Evolutionary conservation across 208 protist genomes (phyloP), one percentile per base, ranked within the genome.

Genomic region (Trypanosoma rangeli): DNA sequence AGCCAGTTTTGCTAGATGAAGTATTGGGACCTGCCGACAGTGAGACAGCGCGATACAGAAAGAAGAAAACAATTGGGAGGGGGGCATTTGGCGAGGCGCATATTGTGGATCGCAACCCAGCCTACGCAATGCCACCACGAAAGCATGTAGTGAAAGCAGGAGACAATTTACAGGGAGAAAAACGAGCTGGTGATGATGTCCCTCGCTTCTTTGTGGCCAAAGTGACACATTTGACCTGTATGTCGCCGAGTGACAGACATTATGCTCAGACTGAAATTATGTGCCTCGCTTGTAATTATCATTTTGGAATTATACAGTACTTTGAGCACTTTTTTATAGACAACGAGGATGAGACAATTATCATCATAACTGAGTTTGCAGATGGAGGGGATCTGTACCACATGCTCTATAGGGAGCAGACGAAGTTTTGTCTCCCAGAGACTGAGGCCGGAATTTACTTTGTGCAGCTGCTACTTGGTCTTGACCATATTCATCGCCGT

Each of bases 301-400:
- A 97, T 75, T 92, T 97, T 71, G 85, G 84, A 26, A 89, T 93
- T 18, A 90, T 93, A 26, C 78, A 80, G 18, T 93, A 95, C 66
- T 86, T 89, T 68, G 87, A 95, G 35, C 84, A 95, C 76, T 93
- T 82, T 71, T 69, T 90, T 24, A 59, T 93, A 0, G 86, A 93
- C 73, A 82, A 84, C 70, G 89, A 87, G 18, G 80, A 90, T 53
- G 75, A 92, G 68, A 84, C 76, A 44, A 71, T 95, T 44, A 76
- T 93, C 4, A 97, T 97, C 57, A 69, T 97, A 22, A 97, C 90
- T 15, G 94, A 97, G 80, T 89, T 94, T 58, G 94, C 90, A 1
- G 85, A 94, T 71, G 74, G 83, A 61, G 94, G 94, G 16, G 94
- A 97, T 60, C 68, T 97, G 20, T 65, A 87, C 35, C 72, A 73